phyloP scores from a whole-genome alignment of 371 early-diverging fungal species.

The Lichtheimia hyalospora region DNA sequence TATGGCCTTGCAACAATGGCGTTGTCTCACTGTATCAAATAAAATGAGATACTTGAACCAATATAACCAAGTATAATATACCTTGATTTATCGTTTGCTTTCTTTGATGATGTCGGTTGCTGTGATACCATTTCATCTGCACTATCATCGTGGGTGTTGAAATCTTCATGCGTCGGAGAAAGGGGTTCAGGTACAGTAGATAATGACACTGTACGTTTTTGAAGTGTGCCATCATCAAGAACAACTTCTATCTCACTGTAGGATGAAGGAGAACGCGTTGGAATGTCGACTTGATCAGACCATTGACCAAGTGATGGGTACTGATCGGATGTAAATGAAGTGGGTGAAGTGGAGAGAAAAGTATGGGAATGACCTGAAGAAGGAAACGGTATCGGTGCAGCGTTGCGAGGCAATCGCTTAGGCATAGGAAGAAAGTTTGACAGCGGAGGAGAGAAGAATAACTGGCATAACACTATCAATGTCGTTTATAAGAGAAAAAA shows the following conservation, averaged over 20 bases:
- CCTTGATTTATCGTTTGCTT: background rate
- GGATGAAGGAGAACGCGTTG: slow-evolving; percentile 11
- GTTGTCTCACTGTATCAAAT: slow-evolving; percentile 5
- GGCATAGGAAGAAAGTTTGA: slow-evolving; percentile 1
- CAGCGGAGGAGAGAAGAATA: background rate
- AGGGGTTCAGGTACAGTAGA: slow-evolving; percentile 24
- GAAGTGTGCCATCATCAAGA: slow-evolving; percentile 30
- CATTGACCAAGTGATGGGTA: slow-evolving; percentile 7
- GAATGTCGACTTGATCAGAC: slow-evolving; percentile 9
- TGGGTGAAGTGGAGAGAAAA: slow-evolving; percentile 1
- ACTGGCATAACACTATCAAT: too few species aligned
- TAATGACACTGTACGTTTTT: slow-evolving; percentile 28
- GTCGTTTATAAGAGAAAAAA: too few species aligned
- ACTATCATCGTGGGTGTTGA: background rate
- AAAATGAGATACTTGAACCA: background rate
- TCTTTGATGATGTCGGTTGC: too few species aligned
- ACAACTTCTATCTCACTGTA: slow-evolving; percentile 31
- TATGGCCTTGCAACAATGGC: slow-evolving; percentile 4
- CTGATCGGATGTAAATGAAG: background rate
- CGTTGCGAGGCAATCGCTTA: slow-evolving; percentile 10
- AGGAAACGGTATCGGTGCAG: slow-evolving; percentile 10
- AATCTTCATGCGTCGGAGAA: background rate
- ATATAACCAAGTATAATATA: background rate
- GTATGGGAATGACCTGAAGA: background rate
- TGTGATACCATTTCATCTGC: background rate